phyloP scores from a whole-genome alignment of 129 eudicot species.

The Smallanthus sonchifolius region DNA sequence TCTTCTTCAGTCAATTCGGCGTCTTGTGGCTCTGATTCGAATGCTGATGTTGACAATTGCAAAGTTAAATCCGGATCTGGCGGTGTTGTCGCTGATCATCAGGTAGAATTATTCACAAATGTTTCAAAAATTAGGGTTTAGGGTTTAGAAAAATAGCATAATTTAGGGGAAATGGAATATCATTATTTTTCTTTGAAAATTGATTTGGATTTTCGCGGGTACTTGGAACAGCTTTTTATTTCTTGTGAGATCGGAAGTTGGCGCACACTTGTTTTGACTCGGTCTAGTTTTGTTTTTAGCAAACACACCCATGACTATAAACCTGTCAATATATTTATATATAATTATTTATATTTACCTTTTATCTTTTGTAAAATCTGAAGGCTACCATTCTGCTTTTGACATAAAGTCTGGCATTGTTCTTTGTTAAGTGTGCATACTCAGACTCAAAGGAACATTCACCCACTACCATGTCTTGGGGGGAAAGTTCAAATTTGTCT shows the following conservation, averaged over 20 bases:
- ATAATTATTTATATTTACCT: not conserved
- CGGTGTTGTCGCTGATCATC: conserved; percentile 29
- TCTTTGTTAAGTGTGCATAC: conserved; percentile 17
- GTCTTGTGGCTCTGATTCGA: conserved; percentile 41
- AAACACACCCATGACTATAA: conserved; percentile 9
- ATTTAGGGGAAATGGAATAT: conserved; percentile 13
- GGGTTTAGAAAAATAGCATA: conserved; percentile 12
- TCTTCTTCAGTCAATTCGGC: conserved; percentile 38
- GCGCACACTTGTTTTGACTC: conserved; percentile 54
- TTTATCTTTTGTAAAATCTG: not conserved
- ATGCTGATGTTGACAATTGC: conserved; percentile 39
- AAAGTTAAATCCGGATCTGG: conserved; percentile 58
- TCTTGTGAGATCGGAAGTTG: conserved; percentile 38
- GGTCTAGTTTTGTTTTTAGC: conserved; percentile 38
- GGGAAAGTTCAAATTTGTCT: conserved; percentile 50
- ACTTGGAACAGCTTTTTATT: conserved; percentile 23
- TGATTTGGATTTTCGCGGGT: conserved; percentile 36
- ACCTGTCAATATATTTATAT: conserved; percentile 11
- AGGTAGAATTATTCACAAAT: conserved; percentile 28
- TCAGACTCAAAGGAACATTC: conserved; percentile 31
- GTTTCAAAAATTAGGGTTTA: conserved; percentile 26
- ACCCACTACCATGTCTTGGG: conserved; percentile 39
- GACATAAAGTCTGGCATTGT: conserved; percentile 6
- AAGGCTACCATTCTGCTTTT: not conserved
- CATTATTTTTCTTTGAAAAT: conserved; percentile 22